These are phyloP conservation scores for Mariannaea elegans DNA, from an alignment of 2,329 filamentous ascomycete species.

Conservation along the genomic window DNA sequence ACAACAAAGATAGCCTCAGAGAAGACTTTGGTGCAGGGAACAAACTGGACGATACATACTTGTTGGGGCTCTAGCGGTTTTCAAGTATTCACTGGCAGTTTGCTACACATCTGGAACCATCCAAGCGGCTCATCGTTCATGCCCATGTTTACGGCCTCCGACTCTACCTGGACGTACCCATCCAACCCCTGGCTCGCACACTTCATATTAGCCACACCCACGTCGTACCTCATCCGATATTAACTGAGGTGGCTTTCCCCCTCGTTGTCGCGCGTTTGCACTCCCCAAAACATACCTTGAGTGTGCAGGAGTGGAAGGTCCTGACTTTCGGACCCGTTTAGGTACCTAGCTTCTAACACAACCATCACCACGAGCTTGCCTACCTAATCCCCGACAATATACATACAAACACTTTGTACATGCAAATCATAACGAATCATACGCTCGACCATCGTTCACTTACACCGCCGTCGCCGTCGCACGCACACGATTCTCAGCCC, in stretches of 20 bases:
- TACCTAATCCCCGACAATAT: conserved; percentile 8
- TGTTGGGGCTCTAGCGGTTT: too few species aligned
- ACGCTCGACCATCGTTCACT: neutral
- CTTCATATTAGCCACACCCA: conserved; percentile 9
- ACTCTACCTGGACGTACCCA: conserved; percentile 1
- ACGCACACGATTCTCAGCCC: conserved; percentile 30
- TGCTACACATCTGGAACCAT: neutral
- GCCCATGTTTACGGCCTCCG: neutral
- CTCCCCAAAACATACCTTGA: neutral
- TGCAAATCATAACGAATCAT: neutral
- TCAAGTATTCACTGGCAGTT: neutral
- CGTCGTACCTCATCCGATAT: conserved; percentile 6
- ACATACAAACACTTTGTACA: conserved; percentile 14
- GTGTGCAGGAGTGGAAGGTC: conserved; percentile 2
- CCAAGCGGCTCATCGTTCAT: neutral
- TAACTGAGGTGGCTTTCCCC: conserved; percentile 8
- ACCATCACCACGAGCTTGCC: neutral
- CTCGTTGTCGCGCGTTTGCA: neutral
- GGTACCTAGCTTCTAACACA: conserved; percentile 10
- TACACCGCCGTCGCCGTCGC: conserved; percentile 20
- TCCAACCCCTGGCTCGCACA: conserved; percentile 8
- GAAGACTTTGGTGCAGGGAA: too few species aligned
- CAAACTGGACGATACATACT: too few species aligned
- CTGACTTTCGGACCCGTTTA: conserved; percentile 8
- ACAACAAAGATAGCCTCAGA: too few species aligned